A percentile compares a stretch with the other conserved stretches of the same genome.
phyloP scores from a whole-genome alignment of 2,329 filamentous ascomycete species.

The Ambrosiella xylebori region DNA sequence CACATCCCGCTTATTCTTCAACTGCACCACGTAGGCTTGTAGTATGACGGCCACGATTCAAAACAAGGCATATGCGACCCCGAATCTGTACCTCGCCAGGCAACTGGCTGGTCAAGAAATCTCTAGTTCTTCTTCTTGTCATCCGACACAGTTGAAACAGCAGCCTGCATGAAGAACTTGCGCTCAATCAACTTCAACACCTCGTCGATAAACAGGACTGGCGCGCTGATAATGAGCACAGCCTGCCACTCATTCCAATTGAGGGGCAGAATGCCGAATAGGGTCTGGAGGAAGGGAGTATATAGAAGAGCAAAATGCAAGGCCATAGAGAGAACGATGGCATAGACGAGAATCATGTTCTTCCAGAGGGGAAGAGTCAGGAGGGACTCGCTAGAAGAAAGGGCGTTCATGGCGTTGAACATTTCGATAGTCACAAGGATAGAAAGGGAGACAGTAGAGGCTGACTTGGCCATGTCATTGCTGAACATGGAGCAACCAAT shows the following conservation, averaged over 20 bases:
- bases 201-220: constrained; percentile 81
- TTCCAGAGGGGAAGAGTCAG: constrained; percentile 90
- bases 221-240: constrained; percentile 70
- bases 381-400: constrained; percentile 87
- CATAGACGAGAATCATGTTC: constrained; percentile 96
- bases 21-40: not conserved
- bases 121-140: constrained; percentile 31
- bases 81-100: too few species aligned
- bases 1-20: not conserved
- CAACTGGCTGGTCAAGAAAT: not conserved
- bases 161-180: constrained; percentile 40
- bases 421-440: constrained; percentile 96
- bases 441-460: constrained; percentile 82
- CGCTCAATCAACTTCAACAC: constrained; percentile 63
- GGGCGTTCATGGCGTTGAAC: constrained; percentile 97
- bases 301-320: constrained; percentile 92
- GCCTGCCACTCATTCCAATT: constrained; percentile 83
- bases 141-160: constrained; percentile 20
- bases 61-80: too few species aligned
- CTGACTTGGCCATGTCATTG: constrained; percentile 70
- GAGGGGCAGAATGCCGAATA: constrained; percentile 84
- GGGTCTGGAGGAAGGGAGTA: constrained; percentile 65
- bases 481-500: constrained; percentile 87
- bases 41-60: too few species aligned
- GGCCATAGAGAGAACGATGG: constrained; percentile 80